Percentiles rank a stretch among this genome's conserved stretches.
Evolutionary conservation across 352 stramenopile genomes (phyloP).

Genomic region (Phytophthora pistaciae): DNA sequence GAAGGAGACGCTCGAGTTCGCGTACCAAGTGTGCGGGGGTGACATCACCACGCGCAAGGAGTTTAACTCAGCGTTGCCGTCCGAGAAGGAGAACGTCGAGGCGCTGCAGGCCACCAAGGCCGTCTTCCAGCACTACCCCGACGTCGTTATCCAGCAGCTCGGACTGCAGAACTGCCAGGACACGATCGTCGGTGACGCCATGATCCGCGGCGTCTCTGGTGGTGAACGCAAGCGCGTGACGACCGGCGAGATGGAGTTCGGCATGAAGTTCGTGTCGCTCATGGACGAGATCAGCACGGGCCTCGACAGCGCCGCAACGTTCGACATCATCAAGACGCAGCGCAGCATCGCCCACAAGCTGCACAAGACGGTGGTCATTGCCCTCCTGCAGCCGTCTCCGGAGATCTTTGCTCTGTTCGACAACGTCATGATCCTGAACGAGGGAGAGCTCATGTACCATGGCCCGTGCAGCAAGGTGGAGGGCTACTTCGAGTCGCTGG

Average conservation of each 20-base stretch:
- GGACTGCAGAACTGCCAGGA: conserved; percentile 15
- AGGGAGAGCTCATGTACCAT: conserved; percentile 88
- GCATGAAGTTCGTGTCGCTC: conserved; percentile 75
- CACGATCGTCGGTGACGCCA: conserved; percentile 27
- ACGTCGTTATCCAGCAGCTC: conserved; percentile 18
- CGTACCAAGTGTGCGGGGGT: conserved; percentile 37
- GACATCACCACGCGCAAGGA: conserved; percentile 31
- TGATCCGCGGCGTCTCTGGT: conserved; percentile 73
- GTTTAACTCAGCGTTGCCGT: conserved; percentile 29
- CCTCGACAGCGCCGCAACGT: conserved; percentile 66
- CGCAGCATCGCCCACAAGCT: conserved; percentile 55
- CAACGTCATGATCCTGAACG: conserved; percentile 63
- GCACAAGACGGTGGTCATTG: conserved; percentile 67
- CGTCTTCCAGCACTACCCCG: conserved; percentile 22
- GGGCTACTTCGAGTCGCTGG: conserved; percentile 48
- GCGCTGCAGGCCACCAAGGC: conserved; percentile 16
- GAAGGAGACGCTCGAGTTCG: conserved; percentile 26
- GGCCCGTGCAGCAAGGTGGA: conserved; percentile 35
- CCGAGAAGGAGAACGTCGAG: conserved; percentile 41
- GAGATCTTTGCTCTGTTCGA: conserved; percentile 92
- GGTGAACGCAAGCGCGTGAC: conserved; percentile 82
- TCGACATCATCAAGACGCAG: conserved; percentile 60
- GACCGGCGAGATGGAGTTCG: conserved; percentile 88
- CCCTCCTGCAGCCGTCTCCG: conserved; percentile 88
- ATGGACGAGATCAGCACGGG: conserved; percentile 87